phyloP scores from a whole-genome alignment of 306 rosid genomes.

The Cucumis melo region DNA sequence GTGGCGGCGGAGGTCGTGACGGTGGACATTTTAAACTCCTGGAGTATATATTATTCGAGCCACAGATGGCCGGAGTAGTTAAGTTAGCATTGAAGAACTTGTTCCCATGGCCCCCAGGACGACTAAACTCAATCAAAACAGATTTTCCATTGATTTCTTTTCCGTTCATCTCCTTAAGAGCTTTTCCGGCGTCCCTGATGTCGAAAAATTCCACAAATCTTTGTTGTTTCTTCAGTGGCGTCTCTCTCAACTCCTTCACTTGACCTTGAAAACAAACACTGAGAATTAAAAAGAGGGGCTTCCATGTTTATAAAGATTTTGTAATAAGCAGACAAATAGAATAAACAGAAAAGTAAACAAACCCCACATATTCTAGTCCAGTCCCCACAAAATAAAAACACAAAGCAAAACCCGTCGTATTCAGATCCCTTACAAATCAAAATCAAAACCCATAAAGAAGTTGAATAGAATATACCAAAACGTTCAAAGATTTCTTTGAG shows the following conservation, averaged over 20 bases:
- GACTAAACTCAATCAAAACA: conserved; percentile 48
- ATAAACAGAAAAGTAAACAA: not conserved
- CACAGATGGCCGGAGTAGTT: not conserved
- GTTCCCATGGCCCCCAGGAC: conserved; percentile 49
- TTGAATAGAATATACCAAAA: conserved; percentile 35
- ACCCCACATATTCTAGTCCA: not conserved
- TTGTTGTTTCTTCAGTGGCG: conserved; percentile 57
- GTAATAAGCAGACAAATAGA: not conserved
- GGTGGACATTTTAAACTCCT: conserved; percentile 8
- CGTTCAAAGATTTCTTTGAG: conserved; percentile 36
- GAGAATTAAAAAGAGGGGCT: not conserved
- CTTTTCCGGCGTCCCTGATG: conserved; percentile 57
- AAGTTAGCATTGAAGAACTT: conserved; percentile 19
- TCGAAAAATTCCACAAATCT: conserved; percentile 79
- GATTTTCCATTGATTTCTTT: conserved; percentile 45
- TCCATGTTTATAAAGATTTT: not conserved
- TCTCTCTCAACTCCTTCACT: conserved; percentile 68
- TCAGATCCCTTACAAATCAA: not conserved
- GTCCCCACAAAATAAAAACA: not conserved
- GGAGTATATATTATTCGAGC: not conserved
- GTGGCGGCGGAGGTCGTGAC: not conserved
- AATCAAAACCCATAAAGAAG: not conserved
- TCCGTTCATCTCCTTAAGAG: conserved; percentile 60
- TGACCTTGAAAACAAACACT: conserved; percentile 29
- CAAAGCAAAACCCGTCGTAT: not conserved